Evolutionary conservation across 139 green algal species (phyloP), one percentile per base, ranked within the genome.

Genomic region (Pseudopediastrum boryanum): DNA sequence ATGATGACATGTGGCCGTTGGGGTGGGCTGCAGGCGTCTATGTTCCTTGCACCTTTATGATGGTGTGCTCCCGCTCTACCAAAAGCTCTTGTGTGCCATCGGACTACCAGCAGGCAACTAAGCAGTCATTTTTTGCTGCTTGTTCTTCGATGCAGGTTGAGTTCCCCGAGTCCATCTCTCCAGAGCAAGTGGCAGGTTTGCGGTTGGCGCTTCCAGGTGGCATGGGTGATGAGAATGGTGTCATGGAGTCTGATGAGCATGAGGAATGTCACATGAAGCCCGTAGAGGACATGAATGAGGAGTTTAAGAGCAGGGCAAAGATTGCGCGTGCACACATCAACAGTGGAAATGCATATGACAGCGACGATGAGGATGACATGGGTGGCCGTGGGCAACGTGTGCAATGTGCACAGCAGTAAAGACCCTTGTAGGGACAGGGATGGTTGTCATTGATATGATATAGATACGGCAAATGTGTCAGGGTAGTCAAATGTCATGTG

Each of bases 331-430:
- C 39, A 21, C 27, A 73, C n/a, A 71, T 78, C 72, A 90, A 83
- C 70, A 86, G 71, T 19, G n/a, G n/a, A n/a, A 82, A 79, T 8
- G 86, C 86, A 0, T 90, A 95, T 48, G 85, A 93, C 48, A 87
- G 74, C 33, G 95, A 98, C 75, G 92, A 95, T 8, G 94, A 98
- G 16, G 96, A 98, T 3, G 95, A 96, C 38, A 88, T 85, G 31
- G 84, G 16, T 33, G 35, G 76, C 10, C 75, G 84, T 27, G 89
- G 89, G 2, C 92, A 94, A 85, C 82, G 94, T 0, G 95, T 99
- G 72, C 94, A 97, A 73, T 99, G 96, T 86, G 94, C 96, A 9
- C 96, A 99, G 86, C 95, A 99, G 83, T 99, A 78, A 38, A 58
- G 48, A 16, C n/a, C n/a, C n/a, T n/a, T n/a, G n/a, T n/a, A n/a